A percentile compares a stretch with the other conserved stretches of the same genome.
phyloP scores from a whole-genome alignment of 176 grass and related monocot species.

The Tillandsia fasciculata region DNA sequence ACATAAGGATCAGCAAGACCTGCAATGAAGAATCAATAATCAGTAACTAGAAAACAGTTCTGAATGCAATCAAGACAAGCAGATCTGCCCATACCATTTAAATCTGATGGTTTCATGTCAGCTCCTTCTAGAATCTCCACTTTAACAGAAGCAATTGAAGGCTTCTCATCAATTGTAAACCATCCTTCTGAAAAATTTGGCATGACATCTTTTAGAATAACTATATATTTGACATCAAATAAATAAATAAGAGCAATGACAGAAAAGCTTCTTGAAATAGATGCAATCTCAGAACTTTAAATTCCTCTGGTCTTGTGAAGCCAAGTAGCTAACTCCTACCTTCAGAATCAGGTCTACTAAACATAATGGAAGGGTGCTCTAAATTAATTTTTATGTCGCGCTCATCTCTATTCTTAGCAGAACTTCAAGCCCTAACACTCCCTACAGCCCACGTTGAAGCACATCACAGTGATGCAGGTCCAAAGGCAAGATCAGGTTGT shows the following conservation, averaged over 20 bases:
- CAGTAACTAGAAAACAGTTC: conserved; percentile 1
- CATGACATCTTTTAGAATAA: conserved; percentile 8
- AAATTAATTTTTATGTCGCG: too few relatives aligned
- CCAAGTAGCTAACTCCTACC: too few relatives aligned
- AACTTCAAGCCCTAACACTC: too few relatives aligned
- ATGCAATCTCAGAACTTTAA: too few relatives aligned
- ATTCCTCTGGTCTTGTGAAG: too few relatives aligned
- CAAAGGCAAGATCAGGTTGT: too few relatives aligned
- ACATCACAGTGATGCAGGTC: too few relatives aligned
- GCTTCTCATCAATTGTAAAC: conserved; percentile 75
- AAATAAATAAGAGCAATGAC: background rate
- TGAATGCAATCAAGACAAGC: conserved; percentile 16
- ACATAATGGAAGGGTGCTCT: too few relatives aligned
- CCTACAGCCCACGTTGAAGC: too few relatives aligned
- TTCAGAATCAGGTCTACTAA: too few relatives aligned
- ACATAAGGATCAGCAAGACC: conserved; percentile 91
- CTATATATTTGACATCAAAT: background rate
- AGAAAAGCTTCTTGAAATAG: conserved; percentile 2
- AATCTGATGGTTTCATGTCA: conserved; percentile 90
- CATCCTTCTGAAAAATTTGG: conserved; percentile 42
- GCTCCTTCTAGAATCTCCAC: conserved; percentile 89
- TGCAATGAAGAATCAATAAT: conserved; percentile 16
- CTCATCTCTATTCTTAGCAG: too few relatives aligned
- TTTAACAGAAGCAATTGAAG: conserved; percentile 62
- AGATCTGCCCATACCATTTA: conserved; percentile 50